Conservation (phyloP, 108 stramenopile species). For the Nitzschia palea region DNA sequence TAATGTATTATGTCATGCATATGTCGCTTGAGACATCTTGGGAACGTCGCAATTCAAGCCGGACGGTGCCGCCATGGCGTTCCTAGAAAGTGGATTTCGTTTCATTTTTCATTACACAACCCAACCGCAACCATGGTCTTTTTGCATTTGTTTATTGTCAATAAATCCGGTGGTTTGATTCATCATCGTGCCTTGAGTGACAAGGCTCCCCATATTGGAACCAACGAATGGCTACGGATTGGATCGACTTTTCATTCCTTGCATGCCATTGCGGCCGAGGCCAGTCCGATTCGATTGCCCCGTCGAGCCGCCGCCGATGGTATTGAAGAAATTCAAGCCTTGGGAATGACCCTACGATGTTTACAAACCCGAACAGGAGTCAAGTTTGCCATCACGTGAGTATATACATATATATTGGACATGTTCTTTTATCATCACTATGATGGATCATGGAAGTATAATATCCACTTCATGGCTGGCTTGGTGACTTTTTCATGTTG, state of each 20-base stretch:
- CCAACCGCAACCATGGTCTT: slow-evolving; percentile 74
- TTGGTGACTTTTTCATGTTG: not conserved
- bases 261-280: slow-evolving; percentile 86
- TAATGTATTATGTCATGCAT: too few relatives aligned
- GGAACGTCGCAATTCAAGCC: too few relatives aligned
- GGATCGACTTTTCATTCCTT: slow-evolving; percentile 87
- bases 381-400: slow-evolving; percentile 89
- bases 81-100: too few relatives aligned
- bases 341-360: slow-evolving; percentile 63
- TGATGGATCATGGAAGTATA: not conserved
- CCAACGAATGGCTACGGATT: slow-evolving; percentile 89
- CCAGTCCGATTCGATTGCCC: slow-evolving; percentile 63
- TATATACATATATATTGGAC: slow-evolving; percentile 11
- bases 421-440: not conserved
- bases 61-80: too few relatives aligned
- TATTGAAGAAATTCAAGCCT: slow-evolving; percentile 81
- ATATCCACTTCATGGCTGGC: too few relatives aligned
- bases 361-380: slow-evolving; percentile 86
- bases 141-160: slow-evolving; percentile 86
- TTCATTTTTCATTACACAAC: too few relatives aligned
- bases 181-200: slow-evolving; percentile 74
- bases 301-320: slow-evolving; percentile 82
- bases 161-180: slow-evolving; percentile 86
- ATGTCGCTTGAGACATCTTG: too few relatives aligned
- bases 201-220: slow-evolving; percentile 75